These are phyloP conservation scores for Yarrowia sp. DNA, from an alignment of 805 yeast genomes.

Conservation along the genomic window DNA sequence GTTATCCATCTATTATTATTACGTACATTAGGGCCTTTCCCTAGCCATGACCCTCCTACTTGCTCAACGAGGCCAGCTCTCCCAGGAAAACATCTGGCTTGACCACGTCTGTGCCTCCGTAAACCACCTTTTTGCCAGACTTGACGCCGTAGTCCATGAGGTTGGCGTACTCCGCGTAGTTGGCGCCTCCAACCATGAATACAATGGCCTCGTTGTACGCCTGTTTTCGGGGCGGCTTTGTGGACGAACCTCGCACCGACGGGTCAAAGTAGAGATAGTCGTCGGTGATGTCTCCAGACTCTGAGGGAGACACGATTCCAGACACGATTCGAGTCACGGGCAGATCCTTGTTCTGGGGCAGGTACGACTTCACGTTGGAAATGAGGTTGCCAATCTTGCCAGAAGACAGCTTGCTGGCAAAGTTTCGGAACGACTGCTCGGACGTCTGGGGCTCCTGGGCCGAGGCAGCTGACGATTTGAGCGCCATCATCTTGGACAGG, in stretches of 20 bases:
- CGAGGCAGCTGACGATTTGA: constrained; percentile 48
- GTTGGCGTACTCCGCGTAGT: constrained; percentile 91
- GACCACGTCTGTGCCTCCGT: constrained; percentile 39
- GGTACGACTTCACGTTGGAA: constrained; percentile 81
- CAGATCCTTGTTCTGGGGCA: constrained; percentile 86
- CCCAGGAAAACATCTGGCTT: constrained; percentile 31
- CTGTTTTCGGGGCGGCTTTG: constrained; percentile 86
- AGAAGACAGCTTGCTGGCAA: constrained; percentile 83
- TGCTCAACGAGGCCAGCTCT: constrained; percentile 9
- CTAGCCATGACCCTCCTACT: background rate
- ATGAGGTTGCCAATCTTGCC: constrained; percentile 85
- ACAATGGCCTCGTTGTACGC: constrained; percentile 82
- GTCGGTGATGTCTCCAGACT: constrained; percentile 73
- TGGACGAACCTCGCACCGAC: constrained; percentile 82
- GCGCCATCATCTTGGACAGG: constrained; percentile 59
- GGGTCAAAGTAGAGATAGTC: constrained; percentile 93
- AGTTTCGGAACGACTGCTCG: constrained; percentile 52
- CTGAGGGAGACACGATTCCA: constrained; percentile 66
- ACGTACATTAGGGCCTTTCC: no score
- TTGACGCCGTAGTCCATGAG: constrained; percentile 82
- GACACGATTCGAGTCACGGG: constrained; percentile 92
- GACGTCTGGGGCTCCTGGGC: constrained; percentile 44
- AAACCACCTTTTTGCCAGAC: constrained; percentile 60
- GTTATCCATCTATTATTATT: no score
- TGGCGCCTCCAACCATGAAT: constrained; percentile 97